Evolutionary conservation across 140 eudicot genomes (phyloP).

Genomic region (Anethum foeniculum): DNA sequence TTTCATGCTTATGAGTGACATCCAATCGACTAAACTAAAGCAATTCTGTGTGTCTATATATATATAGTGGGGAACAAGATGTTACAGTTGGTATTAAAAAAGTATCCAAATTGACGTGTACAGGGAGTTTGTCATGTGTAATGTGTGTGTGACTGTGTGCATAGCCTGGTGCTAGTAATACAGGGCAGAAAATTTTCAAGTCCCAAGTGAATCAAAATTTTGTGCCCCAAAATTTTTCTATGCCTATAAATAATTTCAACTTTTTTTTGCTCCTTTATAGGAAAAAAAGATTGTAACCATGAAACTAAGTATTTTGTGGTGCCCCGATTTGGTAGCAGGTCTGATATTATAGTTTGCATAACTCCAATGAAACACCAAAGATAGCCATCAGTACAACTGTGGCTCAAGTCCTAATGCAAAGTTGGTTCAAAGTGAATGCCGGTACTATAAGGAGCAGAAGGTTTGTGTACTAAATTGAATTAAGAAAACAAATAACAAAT

Average conservation of each 20-base stretch:
- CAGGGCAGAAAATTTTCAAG: too few species aligned
- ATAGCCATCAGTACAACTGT: background rate
- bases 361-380: background rate
- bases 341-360: background rate
- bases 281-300: too few species aligned
- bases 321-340: too few species aligned
- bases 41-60: background rate
- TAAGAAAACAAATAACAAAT: background rate
- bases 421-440: background rate
- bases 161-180: background rate
- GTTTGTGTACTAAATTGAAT: background rate
- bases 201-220: too few species aligned
- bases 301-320: too few species aligned
- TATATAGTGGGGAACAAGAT: background rate
- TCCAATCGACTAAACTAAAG: background rate
- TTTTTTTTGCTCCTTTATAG: too few species aligned
- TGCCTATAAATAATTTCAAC: too few species aligned
- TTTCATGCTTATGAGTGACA: background rate
- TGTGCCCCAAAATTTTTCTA: too few species aligned
- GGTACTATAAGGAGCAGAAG: background rate
- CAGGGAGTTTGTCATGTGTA: background rate
- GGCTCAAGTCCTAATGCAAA: background rate
- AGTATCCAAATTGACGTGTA: background rate
- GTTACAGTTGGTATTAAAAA: background rate
- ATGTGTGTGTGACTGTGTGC: background rate